These are phyloP conservation scores for Kluyveromyces aestuarii DNA, from an alignment of 805 yeast genomes.

Conservation along the genomic window DNA sequence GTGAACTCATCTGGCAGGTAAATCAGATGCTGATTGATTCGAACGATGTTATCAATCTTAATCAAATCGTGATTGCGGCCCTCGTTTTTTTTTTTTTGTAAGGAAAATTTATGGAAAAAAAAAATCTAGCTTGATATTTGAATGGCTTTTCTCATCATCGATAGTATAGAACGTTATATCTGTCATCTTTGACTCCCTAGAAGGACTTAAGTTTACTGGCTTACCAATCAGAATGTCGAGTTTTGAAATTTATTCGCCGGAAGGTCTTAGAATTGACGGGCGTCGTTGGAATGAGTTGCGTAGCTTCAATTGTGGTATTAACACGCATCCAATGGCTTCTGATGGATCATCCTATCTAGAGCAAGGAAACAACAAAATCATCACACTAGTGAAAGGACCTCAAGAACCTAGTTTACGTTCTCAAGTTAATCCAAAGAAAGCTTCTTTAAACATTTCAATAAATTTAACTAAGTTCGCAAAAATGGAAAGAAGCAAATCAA, in stretches of 20 bases:
- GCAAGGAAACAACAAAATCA: constrained; percentile 84
- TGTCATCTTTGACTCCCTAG: not conserved
- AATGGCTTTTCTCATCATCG: not conserved
- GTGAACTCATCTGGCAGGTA: not conserved
- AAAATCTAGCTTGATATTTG: not conserved
- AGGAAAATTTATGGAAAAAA: not conserved
- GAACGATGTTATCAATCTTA: not conserved
- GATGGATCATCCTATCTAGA: constrained; percentile 92
- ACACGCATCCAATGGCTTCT: constrained; percentile 79
- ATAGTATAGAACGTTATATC: not conserved
- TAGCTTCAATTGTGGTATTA: constrained; percentile 66
- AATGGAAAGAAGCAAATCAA: constrained; percentile 60
- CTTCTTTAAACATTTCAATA: constrained; percentile 54
- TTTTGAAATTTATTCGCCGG: constrained; percentile 85
- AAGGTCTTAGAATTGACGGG: constrained; percentile 89
- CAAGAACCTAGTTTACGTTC: constrained; percentile 63
- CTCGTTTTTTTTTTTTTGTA: not conserved
- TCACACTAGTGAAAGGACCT: constrained; percentile 85
- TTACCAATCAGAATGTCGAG: constrained; percentile 38
- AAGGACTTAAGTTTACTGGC: not conserved
- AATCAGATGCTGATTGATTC: not conserved
- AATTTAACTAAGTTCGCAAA: constrained; percentile 77
- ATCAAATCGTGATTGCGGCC: not conserved
- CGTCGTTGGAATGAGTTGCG: constrained; percentile 92
- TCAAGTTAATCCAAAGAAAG: constrained; percentile 41